Base-by-base conservation (phyloP, 352 stramenopile species). In the Pilasporangium apinafurcum region DNA sequence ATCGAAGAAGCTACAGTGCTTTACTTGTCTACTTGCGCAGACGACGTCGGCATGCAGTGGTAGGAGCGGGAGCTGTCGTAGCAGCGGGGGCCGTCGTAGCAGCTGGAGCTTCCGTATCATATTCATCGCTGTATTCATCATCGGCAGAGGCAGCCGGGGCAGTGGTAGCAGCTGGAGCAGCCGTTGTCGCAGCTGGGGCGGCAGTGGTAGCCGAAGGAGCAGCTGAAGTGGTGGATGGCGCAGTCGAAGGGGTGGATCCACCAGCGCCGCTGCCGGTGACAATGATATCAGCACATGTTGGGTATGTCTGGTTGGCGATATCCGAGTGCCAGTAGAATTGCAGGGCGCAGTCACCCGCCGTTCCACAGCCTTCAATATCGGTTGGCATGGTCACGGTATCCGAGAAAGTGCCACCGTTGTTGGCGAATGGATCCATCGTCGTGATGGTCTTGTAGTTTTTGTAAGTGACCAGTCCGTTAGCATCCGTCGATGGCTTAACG, bases 241-340 rank as follows among this genome's bases (percentile, higher is more conserved):
- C 42, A 44, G 20, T 51, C 44, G 13, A 36, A 16, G 13, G n/a
- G n/a, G 5, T 17, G 13, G 30, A 35, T 35, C 13, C n/a, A n/a
- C 48, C 42, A 3, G 48, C 44, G 14, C 41, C 47, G 5, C 56
- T 56, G 20, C 60, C 55, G 4, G 48, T 59, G 36, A 82, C 50
- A 13, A 65, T 54, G 36, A 82, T 76, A 34, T 74, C 67, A 2
- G 68, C 60, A 17, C 71, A 84, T 10, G 59, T 84, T 35, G 65
- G 65, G 35, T 84, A 84, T 36, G 68, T 84, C 44, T 84, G 68
- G 27, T 62, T 71, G 0, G 70, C 70, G 29, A 77, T 40, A 25
- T 76, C 68, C 32, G 68, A 81, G 53, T 84, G 56, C 68, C 68
- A 84, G 42, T 71, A 80, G 42, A 84, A 76, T 42, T 82, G 71